phyloP scores from a whole-genome alignment of 148 eudicot genomes.

The Rhododendron williamsianum region DNA sequence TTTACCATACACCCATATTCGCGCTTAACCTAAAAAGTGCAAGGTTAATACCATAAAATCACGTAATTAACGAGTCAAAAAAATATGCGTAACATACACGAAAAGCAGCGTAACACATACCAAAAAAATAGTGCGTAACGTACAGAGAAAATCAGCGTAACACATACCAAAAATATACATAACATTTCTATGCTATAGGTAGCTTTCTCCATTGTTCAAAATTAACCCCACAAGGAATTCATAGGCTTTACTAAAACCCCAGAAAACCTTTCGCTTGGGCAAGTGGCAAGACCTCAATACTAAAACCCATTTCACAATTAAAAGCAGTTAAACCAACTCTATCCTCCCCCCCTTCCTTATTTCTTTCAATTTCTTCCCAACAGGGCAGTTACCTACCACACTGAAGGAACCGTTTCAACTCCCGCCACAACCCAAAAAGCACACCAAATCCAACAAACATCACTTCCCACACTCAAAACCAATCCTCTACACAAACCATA shows the following conservation, averaged over 20 bases:
- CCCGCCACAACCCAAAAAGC: slow-evolving; percentile 8
- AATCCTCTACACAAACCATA: slow-evolving; percentile 14
- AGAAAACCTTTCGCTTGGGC: not conserved
- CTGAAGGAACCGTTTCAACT: slow-evolving; percentile 24
- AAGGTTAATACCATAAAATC: too few relatives aligned
- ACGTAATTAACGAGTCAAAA: not conserved
- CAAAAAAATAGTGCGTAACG: too few relatives aligned
- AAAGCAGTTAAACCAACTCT: slow-evolving; percentile 10
- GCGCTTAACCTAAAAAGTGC: not conserved
- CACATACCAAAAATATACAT: too few relatives aligned
- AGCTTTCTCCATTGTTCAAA: not conserved
- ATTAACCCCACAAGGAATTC: not conserved
- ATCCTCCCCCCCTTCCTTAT: not conserved
- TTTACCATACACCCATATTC: not conserved
- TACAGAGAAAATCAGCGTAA: too few relatives aligned
- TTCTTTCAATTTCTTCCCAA: not conserved
- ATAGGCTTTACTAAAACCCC: not conserved
- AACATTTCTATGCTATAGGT: not conserved
- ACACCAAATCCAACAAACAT: slow-evolving; percentile 18
- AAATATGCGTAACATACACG: too few relatives aligned
- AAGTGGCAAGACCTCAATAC: not conserved
- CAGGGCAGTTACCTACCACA: slow-evolving; percentile 25
- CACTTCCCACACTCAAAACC: slow-evolving; percentile 1
- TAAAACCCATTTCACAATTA: not conserved
- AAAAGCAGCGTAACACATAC: too few relatives aligned